Evolutionary conservation across 2,329 filamentous ascomycete genomes (phyloP).

Genomic region (Basipetospora chlamydospora): DNA sequence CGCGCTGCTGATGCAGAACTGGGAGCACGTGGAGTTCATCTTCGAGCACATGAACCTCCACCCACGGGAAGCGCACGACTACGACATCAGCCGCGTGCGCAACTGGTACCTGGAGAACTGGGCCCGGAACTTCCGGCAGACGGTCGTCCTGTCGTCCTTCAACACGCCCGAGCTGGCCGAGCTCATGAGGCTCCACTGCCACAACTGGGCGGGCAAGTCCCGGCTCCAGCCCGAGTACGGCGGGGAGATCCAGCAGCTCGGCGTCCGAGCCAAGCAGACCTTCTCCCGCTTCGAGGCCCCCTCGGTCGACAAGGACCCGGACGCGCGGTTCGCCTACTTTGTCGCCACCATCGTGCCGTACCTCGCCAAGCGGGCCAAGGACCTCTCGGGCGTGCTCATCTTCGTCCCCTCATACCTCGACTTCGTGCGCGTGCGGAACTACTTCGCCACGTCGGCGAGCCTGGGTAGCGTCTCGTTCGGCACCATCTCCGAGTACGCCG

Average conservation of each 20-base stretch:
- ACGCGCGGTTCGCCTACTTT: conserved; percentile 85
- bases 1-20: conserved; percentile 92
- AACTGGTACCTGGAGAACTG: conserved; percentile 88
- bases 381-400: conserved; percentile 57
- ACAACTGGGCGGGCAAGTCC: conserved; percentile 66
- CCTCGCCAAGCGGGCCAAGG: conserved; percentile 53
- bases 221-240: conserved; percentile 57
- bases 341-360: conserved; percentile 64
- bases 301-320: conserved; percentile 61
- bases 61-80: conserved; percentile 78
- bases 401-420: conserved; percentile 92
- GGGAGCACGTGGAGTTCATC: conserved; percentile 88
- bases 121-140: conserved; percentile 70
- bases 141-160: conserved; percentile 66
- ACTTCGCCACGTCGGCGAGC: conserved; percentile 60
- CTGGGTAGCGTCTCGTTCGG: conserved; percentile 51
- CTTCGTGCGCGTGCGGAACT: conserved; percentile 85
- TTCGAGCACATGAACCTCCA: conserved; percentile 85
- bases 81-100: conserved; percentile 82
- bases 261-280: conserved; percentile 64
- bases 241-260: conserved; percentile 59
- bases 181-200: conserved; percentile 60
- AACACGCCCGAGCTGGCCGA: conserved; percentile 79
- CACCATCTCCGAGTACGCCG: conserved; percentile 77
- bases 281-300: conserved; percentile 73